Conservation (phyloP, 306 rosid species). For the Medicago arabica region DNA sequence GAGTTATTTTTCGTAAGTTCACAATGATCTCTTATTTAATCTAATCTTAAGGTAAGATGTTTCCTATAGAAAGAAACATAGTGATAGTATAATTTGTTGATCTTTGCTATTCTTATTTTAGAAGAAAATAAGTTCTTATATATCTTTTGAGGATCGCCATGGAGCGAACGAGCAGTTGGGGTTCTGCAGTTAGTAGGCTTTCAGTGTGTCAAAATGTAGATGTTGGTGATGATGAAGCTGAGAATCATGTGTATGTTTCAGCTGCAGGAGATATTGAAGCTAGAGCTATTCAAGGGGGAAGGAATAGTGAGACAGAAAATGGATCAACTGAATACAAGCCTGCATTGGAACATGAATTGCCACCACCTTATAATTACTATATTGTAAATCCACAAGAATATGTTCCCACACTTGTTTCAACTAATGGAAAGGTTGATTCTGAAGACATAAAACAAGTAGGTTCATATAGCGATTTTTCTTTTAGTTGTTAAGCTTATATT, state of each 20-base stretch:
- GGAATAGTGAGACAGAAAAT: neutral
- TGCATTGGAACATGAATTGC: neutral
- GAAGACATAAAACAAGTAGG: neutral
- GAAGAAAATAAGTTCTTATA: neutral
- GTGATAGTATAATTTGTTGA: neutral
- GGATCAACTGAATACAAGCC: neutral
- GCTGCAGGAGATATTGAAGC: neutral
- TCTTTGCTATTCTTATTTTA: neutral
- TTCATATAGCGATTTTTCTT: neutral
- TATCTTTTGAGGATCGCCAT: neutral
- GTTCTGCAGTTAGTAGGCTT: neutral
- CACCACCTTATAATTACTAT: no score
- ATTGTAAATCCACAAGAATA: neutral
- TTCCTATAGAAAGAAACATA: neutral
- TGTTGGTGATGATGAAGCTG: neutral
- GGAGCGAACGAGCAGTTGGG: neutral
- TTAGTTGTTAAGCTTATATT: no score
- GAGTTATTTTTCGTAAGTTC: neutral
- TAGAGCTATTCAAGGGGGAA: neutral
- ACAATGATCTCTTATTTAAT: neutral
- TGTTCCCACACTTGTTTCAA: neutral
- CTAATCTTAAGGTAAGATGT: neutral
- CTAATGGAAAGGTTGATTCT: no score
- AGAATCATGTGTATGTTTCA: neutral
- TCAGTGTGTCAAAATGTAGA: neutral